Base-by-base conservation (phyloP, 768 basidiomycete genomes). In the Pholiota conissans region DNA sequence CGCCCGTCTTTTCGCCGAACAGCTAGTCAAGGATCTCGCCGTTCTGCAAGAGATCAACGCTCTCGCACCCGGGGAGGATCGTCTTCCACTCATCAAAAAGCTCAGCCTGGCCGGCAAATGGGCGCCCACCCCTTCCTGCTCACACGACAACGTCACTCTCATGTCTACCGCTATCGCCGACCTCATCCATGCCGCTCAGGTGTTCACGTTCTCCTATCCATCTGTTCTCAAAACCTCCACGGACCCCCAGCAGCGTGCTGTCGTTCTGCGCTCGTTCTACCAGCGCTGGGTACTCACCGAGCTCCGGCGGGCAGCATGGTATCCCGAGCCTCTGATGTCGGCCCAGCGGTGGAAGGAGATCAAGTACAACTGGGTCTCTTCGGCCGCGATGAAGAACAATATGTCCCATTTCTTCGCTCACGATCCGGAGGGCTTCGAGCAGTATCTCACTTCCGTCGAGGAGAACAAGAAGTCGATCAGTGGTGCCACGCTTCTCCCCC, bases 401-500 rank as follows among this genome's bases (percentile, higher is more conserved):
- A 81, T 74, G 50, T 68, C 69, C 2, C 68, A 62, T 7, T 91
- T 92, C 72, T 76, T 76, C 67, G 63, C 67, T 34, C 86, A 86
- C 63, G 89, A 92, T 57, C 73, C 73, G 0, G 73, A 76, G 3
- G 75, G 89, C 6, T 90, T 90, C 71, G 66, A 80, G 59, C 62
- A 71, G 52, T 91, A 86, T 66, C 75, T 91, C 3, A 60, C 72
- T 3, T 74, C 76, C 2, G 86, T 90, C 26, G 81, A 85, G 63
- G 68, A 66, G 1, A 87, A 87, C 1, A 77, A 77, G 65, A 74
- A 69, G 62, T 73, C 63, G 24, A 87, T 91, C 58, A 84, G 82
- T 49, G 89, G 89, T 4, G 87, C 87, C 3, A 84, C 84, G 3
- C 79, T 90, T 16, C 69, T 86, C 58, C 89, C 89, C 0, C 86